These are phyloP conservation scores for Amniculicola lignicola DNA, from an alignment of 495 filamentous ascomycete species.

Conservation along the genomic window DNA sequence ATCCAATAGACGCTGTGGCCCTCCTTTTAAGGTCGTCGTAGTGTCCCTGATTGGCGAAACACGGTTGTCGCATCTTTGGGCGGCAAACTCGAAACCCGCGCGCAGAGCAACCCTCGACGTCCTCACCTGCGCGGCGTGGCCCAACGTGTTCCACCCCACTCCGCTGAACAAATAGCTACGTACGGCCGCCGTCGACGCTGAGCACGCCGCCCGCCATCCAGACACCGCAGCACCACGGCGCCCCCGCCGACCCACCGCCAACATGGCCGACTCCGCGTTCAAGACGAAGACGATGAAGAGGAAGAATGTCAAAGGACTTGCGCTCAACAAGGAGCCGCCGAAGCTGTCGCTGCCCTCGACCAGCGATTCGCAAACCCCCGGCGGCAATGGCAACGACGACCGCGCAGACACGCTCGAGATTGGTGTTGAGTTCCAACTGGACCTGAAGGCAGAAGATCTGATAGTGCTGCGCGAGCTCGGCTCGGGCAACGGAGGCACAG, in stretches of 20 bases:
- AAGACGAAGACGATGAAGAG: conserved; percentile 90
- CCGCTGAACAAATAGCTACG: background rate
- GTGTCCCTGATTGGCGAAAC: conserved; percentile 34
- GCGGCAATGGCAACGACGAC: conserved; percentile 59
- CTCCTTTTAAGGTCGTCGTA: conserved; percentile 19
- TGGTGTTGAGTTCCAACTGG: conserved; percentile 91
- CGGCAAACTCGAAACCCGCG: conserved; percentile 34
- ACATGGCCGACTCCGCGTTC: conserved; percentile 72
- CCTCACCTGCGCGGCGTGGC: background rate
- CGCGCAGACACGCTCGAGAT: conserved; percentile 85
- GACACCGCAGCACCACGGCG: conserved; percentile 16
- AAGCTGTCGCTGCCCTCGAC: conserved; percentile 54
- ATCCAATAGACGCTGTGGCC: conserved; percentile 37
- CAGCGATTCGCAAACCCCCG: conserved; percentile 58
- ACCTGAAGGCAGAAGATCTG: conserved; percentile 87
- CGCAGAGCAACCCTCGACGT: conserved; percentile 3
- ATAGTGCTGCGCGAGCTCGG: conserved; percentile 92
- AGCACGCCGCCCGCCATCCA: background rate
- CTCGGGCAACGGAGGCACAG: conserved; percentile 93
- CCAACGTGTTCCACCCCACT: background rate
- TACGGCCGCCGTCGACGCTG: conserved; percentile 1
- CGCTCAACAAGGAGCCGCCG: conserved; percentile 68
- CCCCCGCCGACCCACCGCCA: conserved; percentile 31
- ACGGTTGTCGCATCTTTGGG: conserved; percentile 25
- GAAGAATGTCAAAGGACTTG: conserved; percentile 97